Conservation (phyloP, 1,139 yeast species). For the Debaryomyces fabryi region DNA sequence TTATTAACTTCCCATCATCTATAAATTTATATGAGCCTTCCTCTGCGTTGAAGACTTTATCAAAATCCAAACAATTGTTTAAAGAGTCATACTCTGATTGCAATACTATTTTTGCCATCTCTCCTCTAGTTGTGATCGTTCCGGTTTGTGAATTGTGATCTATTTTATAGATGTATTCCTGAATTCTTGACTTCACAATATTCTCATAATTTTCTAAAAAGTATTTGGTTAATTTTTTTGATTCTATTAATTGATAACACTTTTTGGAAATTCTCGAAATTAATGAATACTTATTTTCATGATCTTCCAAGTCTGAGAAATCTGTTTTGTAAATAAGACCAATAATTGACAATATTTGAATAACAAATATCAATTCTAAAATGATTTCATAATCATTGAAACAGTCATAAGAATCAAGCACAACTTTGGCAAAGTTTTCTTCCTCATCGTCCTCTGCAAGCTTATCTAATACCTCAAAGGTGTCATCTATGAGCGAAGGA, state of each 20-base stretch:
- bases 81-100: constrained; percentile 57
- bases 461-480: constrained; percentile 30
- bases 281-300: constrained; percentile 32
- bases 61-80: constrained; percentile 38
- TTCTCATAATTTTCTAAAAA: constrained; percentile 34
- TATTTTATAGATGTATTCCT: constrained; percentile 43
- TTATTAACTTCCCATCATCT: constrained; percentile 58
- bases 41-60: constrained; percentile 30
- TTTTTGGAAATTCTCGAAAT: constrained; percentile 50
- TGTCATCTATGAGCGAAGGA: constrained; percentile 28
- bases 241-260: constrained; percentile 49
- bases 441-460: constrained; percentile 45
- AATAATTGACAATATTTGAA: constrained; percentile 55
- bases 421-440: constrained; percentile 47
- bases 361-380: constrained; percentile 55
- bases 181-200: constrained; percentile 38
- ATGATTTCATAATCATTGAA: constrained; percentile 57
- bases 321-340: constrained; percentile 35
- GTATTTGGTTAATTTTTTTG: constrained; percentile 39
- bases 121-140: constrained; percentile 19
- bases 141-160: constrained; percentile 23
- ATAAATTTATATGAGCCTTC: constrained; percentile 39
- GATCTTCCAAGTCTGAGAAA: constrained; percentile 31
- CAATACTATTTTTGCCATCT: constrained; percentile 57
- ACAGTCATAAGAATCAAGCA: constrained; percentile 63